These are phyloP conservation scores for Candida glucosophila DNA, from an alignment of 1,139 yeast genomes.

Conservation along the genomic window DNA sequence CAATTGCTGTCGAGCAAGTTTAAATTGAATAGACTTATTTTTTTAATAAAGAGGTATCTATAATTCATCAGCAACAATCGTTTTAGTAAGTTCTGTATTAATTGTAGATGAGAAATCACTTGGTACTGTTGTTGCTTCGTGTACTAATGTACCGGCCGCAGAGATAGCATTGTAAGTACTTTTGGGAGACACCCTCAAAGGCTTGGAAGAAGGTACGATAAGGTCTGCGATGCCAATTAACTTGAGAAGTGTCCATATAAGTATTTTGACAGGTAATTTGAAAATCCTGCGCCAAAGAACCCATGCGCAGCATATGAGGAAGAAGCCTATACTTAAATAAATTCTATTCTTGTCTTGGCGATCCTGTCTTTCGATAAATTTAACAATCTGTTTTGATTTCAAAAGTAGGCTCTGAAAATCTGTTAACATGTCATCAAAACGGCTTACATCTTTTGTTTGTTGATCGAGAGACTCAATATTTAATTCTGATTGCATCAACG, in stretches of 20 bases:
- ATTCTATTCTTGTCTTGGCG: constrained; percentile 52
- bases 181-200: no score
- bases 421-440: constrained; percentile 42
- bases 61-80: constrained; percentile 1
- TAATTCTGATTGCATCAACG: constrained; percentile 52
- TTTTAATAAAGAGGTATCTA: no score
- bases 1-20: constrained; percentile 47
- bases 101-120: no score
- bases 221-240: no score
- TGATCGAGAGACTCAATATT: constrained; percentile 54
- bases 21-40: no score
- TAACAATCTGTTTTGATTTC: constrained; percentile 49
- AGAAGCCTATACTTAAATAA: constrained; percentile 49
- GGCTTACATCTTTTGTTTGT: constrained; percentile 44
- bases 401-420: constrained; percentile 47
- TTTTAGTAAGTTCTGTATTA: no score
- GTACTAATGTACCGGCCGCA: no score
- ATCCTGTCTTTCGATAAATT: constrained; percentile 62
- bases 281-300: constrained; percentile 58
- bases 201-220: no score
- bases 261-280: constrained; percentile 43
- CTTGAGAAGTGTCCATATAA: constrained; percentile 52
- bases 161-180: no score
- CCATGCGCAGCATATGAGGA: constrained; percentile 50
- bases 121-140: no score